Percentiles rank a stretch among this genome's conserved stretches.
Conservation (phyloP, 139 green algal genomes). For the Chlorella vulgaris region DNA sequence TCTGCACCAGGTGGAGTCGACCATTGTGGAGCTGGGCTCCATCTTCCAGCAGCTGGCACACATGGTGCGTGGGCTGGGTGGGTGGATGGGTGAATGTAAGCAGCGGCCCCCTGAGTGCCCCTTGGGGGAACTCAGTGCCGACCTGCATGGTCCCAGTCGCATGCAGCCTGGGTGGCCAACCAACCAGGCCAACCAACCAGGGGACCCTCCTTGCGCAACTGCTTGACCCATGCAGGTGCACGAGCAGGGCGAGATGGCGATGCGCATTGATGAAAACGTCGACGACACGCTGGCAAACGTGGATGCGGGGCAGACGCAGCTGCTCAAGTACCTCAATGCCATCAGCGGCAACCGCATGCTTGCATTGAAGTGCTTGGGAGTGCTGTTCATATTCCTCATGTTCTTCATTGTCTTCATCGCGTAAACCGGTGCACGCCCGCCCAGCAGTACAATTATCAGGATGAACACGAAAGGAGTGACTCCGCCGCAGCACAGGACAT, state of each 20-base stretch:
- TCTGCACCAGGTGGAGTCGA: slow-evolving; percentile 94
- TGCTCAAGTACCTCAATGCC: slow-evolving; percentile 96
- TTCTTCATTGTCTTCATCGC: slow-evolving; percentile 89
- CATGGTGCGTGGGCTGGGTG: slow-evolving; percentile 71
- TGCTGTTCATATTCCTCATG: slow-evolving; percentile 79
- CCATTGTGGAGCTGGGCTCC: slow-evolving; percentile 95
- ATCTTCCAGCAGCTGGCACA: slow-evolving; percentile 98
- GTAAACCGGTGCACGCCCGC: slow-evolving; percentile 35
- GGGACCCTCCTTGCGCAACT: background rate
- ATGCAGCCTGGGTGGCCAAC: no score
- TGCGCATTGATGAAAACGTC: slow-evolving; percentile 98
- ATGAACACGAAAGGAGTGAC: background rate
- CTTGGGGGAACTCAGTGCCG: no score
- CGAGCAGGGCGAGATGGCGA: slow-evolving; percentile 91
- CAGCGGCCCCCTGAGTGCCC: background rate
- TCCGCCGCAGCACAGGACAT: no score
- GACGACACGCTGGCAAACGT: slow-evolving; percentile 95
- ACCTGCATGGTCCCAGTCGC: no score
- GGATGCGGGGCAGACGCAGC: slow-evolving; percentile 91
- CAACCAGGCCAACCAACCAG: no score
- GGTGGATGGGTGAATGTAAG: background rate
- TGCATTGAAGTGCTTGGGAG: slow-evolving; percentile 83
- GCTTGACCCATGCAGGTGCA: slow-evolving; percentile 45
- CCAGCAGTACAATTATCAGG: background rate
- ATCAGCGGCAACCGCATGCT: slow-evolving; percentile 94